phyloP scores from a whole-genome alignment of 805 yeast genomes.

The Candida tibetensis region DNA sequence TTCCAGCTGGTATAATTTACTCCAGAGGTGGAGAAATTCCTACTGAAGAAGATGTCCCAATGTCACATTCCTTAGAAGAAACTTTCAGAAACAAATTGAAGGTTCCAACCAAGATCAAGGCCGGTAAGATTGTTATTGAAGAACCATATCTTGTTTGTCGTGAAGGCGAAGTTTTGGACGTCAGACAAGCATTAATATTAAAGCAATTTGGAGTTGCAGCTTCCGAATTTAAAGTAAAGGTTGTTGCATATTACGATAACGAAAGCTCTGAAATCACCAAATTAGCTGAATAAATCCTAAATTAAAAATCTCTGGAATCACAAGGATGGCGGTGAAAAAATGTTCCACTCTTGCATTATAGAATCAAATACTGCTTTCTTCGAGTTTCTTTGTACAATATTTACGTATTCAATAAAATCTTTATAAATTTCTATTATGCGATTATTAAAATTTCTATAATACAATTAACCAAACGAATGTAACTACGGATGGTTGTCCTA shows the following conservation, averaged over 20 bases:
- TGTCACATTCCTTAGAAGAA: slow-evolving; percentile 94
- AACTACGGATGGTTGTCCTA: too few relatives aligned
- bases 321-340: not conserved
- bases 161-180: slow-evolving; percentile 78
- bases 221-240: slow-evolving; percentile 79
- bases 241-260: slow-evolving; percentile 74
- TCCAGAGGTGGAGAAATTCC: slow-evolving; percentile 95
- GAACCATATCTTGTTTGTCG: slow-evolving; percentile 78
- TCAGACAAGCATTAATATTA: slow-evolving; percentile 84
- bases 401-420: not conserved
- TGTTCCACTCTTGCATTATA: not conserved
- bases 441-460: too few relatives aligned
- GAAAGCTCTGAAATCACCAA: slow-evolving; percentile 41
- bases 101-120: slow-evolving; percentile 85
- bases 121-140: slow-evolving; percentile 79
- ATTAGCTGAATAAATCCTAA: slow-evolving; percentile 11
- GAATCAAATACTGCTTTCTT: not conserved
- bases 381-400: not conserved
- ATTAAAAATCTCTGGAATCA: not conserved
- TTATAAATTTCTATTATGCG: not conserved
- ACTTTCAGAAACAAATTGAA: slow-evolving; percentile 85
- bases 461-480: too few relatives aligned
- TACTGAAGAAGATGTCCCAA: slow-evolving; percentile 89
- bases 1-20: slow-evolving; percentile 89
- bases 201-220: slow-evolving; percentile 96